These are phyloP conservation scores for Cryphonectria nitschkei DNA, from an alignment of 2,329 filamentous ascomycete genomes.

Conservation along the genomic window DNA sequence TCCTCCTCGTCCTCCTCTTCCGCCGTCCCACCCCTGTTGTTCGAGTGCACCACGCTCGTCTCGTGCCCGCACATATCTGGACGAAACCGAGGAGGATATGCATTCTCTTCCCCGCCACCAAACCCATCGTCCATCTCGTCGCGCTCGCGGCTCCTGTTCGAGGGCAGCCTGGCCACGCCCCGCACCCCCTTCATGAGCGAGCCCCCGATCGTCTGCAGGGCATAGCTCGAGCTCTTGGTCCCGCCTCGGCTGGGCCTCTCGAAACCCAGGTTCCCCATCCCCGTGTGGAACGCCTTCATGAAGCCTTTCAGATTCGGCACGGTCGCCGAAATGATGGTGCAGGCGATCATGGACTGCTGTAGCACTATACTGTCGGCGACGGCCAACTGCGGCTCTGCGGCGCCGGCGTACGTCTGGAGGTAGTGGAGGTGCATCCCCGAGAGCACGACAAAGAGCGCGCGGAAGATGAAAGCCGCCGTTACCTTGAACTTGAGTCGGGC, in stretches of 20 bases:
- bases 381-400: slow-evolving; percentile 29
- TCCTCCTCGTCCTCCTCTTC: slow-evolving; percentile 22
- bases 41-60: slow-evolving; percentile 5
- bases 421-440: slow-evolving; percentile 26
- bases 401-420: slow-evolving; percentile 21
- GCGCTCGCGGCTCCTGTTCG: not conserved
- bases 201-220: slow-evolving; percentile 10
- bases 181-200: slow-evolving; percentile 6
- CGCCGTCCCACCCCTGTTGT: not conserved
- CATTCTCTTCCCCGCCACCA: not conserved
- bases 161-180: not conserved
- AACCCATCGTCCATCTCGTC: not conserved
- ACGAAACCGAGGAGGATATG: not conserved
- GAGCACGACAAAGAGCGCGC: slow-evolving; percentile 30
- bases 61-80: slow-evolving; percentile 5
- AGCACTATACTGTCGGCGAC: slow-evolving; percentile 29
- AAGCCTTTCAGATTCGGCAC: slow-evolving; percentile 34
- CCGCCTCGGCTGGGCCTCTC: not conserved
- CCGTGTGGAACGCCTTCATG: slow-evolving; percentile 31
- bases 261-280: slow-evolving; percentile 11
- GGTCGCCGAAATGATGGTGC: slow-evolving; percentile 33
- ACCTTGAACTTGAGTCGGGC: slow-evolving; percentile 30
- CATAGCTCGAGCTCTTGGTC: slow-evolving; percentile 13
- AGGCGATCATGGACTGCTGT: slow-evolving; percentile 31
- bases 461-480: slow-evolving; percentile 32